Evolutionary conservation across 768 basidiomycete genomes (phyloP), one percentile per base, ranked within the genome.

Genomic region (Floccularia luteovirens): DNA sequence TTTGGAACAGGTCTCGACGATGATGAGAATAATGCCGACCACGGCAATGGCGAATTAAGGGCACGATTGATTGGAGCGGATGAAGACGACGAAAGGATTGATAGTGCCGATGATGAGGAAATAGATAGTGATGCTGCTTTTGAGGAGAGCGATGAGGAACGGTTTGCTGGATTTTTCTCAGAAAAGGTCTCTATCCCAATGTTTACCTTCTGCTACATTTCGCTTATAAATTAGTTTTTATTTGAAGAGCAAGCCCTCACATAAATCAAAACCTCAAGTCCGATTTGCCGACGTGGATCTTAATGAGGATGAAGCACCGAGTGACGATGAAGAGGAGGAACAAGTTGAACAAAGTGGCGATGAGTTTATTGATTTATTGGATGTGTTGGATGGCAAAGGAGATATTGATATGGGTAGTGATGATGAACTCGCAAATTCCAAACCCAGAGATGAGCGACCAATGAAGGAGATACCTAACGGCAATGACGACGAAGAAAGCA

Each of bases 61-160:
- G 64, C 77, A 13, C 63, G 73, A 46, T 52, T 85, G 34, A 63
- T 77, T 36, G 74, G 70, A 4, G 74, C 75, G 45, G 57, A 68
- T 24, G 69, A 59, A 10, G 78, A 77, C 23, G 65, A 67, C 32
- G 69, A 76, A 42, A 58, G 52, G 45, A 69, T 88, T 47, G 78
- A 69, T 24, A 77, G 74, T 44, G 77, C 63, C 1, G 85, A 92
- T 46, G 90, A 92, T 52, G 88, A 91, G 52, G 88, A 91, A 44
- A 75, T 91, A 32, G 85, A 89, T 44, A 84, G 80, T 46, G 90
- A 92, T 50, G 80, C 70, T 45, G 90, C 87, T 1, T 87, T 89
- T 44, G 85, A 88, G 45, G 83, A 87, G 54, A 79, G 75, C 41
- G 88, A 89, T 24, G 80, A 80, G 42, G 88, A 91, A n/a, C 64